A percentile compares a stretch with the other conserved stretches of the same genome.
Conservation (phyloP, 352 stramenopile species). For the Saprolegnia diclina region DNA sequence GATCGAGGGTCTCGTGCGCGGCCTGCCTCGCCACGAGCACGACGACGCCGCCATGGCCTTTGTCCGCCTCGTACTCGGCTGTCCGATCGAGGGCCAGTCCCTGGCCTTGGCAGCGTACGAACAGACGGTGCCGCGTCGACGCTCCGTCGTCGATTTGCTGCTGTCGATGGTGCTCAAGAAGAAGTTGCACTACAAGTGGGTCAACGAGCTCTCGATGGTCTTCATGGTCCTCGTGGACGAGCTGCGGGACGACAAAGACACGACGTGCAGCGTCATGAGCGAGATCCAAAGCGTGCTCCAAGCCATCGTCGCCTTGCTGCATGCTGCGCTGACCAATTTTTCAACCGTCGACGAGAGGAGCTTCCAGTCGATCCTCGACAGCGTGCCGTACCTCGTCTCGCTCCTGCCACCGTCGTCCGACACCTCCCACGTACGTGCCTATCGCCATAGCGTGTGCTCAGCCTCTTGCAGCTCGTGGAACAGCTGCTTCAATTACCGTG, state of each 20-base stretch:
- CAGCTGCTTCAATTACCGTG: slow-evolving; percentile 65
- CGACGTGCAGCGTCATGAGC: slow-evolving; percentile 31
- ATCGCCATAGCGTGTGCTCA: background rate
- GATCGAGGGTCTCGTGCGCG: slow-evolving; percentile 56
- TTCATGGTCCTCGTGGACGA: slow-evolving; percentile 51
- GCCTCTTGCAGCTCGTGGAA: slow-evolving; percentile 38
- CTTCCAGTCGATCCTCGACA: slow-evolving; percentile 59
- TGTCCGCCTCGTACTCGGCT: background rate
- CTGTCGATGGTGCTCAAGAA: slow-evolving; percentile 54
- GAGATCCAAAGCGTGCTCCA: slow-evolving; percentile 54
- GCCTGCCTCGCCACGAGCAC: slow-evolving; percentile 38
- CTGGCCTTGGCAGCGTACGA: slow-evolving; percentile 25
- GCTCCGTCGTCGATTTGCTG: slow-evolving; percentile 33
- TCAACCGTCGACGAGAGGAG: slow-evolving; percentile 31
- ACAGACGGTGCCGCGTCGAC: slow-evolving; percentile 31
- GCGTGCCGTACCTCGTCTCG: slow-evolving; percentile 4
- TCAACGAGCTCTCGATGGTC: slow-evolving; percentile 64
- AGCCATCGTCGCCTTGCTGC: slow-evolving; percentile 48
- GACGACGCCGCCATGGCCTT: slow-evolving; percentile 31
- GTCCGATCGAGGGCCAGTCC: background rate
- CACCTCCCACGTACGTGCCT: slow-evolving; percentile 33
- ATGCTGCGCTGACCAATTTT: slow-evolving; percentile 30
- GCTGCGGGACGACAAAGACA: slow-evolving; percentile 21
- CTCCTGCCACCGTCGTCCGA: background rate
- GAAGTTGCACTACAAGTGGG: slow-evolving; percentile 66